Base-by-base conservation (phyloP, 2,329 filamentous ascomycete species). In the Tolypocladium guangdongense region DNA sequence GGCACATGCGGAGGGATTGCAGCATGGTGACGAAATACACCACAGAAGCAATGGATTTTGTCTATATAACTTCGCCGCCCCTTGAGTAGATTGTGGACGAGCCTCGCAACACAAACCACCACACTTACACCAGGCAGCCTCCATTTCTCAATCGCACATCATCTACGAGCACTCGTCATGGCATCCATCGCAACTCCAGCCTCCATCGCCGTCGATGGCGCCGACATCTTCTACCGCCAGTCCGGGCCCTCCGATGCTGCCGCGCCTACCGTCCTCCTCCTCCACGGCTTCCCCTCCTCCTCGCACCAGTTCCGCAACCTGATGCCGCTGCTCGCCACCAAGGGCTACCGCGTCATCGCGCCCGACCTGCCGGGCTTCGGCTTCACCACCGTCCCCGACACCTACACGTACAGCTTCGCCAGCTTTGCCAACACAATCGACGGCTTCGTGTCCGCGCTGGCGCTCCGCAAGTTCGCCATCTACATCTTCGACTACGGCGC, bases 401-500 rank as follows among this genome's bases (percentile, higher is more conserved):
- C 67, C 50, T 83, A 77, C 68, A 61, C 61, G 8, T 80, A 82
- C 68, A 80, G 72, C 16, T 84, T 84, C 58, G 74, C 71, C 48
- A 74, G 70, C 61, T 63, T 84, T 7, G 66, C 78, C 36, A 62
- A 53, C 7, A 77, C 75, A 1, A 68, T 80, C 37, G 67, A 66
- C 11, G 70, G 70, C 7, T 82, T 82, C 59, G 63, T 81, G 14
- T 68, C 74, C 37, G 67, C 69, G 1, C 65, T 83, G 10, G 55
- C 66, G 3, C 68, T 83, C 37, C 56, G 60, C 16, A 72, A 70
- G 35, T 82, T 76, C 64, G 73, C 75, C 16, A 64, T 81, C 32
- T 85, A 83, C 63, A 74, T 84, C 56, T 84, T 84, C 62, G 81
- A 84, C 68, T 84, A 84, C 62, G 81, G 81, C 50, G 78, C 80